Evolutionary conservation across 2,329 filamentous ascomycete species (phyloP).

Genomic region (Penicillium oxalicum): DNA sequence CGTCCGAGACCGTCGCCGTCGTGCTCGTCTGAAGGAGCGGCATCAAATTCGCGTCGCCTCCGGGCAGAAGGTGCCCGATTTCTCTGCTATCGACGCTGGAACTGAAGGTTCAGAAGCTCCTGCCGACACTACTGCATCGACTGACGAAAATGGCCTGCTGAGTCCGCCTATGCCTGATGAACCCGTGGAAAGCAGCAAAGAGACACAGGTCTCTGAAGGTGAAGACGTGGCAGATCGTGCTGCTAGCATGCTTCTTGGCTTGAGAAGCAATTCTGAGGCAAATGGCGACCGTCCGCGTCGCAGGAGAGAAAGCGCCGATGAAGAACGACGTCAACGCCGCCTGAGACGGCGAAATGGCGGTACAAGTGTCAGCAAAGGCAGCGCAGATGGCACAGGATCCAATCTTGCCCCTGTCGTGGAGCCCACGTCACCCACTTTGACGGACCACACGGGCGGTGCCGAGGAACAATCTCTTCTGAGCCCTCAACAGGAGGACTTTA

Average conservation of each 20-base stretch:
- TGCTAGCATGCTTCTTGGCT: conserved; percentile 74
- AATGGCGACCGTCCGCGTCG: conserved; percentile 55
- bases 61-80: conserved; percentile 79
- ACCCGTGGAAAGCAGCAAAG: conserved; percentile 27
- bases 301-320: conserved; percentile 68
- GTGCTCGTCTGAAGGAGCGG: conserved; percentile 81
- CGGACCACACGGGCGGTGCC: conserved; percentile 16
- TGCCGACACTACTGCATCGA: conserved; percentile 37
- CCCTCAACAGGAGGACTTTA: conserved; percentile 19
- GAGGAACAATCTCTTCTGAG: conserved; percentile 21
- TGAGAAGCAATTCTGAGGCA: conserved; percentile 59
- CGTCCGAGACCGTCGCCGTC: conserved; percentile 78
- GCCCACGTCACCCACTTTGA: conserved; percentile 24
- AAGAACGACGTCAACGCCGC: conserved; percentile 64
- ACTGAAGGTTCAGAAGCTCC: conserved; percentile 47
- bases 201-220: conserved; percentile 43
- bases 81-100: conserved; percentile 47
- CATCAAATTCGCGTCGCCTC: conserved; percentile 86
- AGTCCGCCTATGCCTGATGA: conserved; percentile 46
- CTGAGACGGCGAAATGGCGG: conserved; percentile 58
- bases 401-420: conserved; percentile 29
- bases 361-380: conserved; percentile 33
- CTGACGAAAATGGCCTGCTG: conserved; percentile 35
- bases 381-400: conserved; percentile 23
- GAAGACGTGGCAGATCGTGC: conserved; percentile 82